Evolutionary conservation across 805 yeast species (phyloP).

Genomic region (Millerago galiae): DNA sequence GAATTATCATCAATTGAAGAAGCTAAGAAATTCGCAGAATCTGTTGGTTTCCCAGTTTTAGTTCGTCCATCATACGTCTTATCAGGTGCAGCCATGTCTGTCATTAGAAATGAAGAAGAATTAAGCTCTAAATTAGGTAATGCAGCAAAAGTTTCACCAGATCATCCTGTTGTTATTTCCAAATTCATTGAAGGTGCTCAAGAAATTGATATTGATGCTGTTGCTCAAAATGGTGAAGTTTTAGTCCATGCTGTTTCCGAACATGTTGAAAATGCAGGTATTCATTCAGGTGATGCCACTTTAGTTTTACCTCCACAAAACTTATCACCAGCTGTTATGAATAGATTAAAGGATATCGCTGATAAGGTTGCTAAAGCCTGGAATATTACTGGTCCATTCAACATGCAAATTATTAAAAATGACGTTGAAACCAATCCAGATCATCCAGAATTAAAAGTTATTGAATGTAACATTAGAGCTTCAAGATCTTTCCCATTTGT

Average conservation of each 20-base stretch:
- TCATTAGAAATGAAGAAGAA: conserved; percentile 72
- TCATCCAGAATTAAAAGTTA: conserved; percentile 75
- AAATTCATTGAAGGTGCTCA: conserved; percentile 94
- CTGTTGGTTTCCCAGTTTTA: conserved; percentile 90
- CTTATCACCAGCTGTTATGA: conserved; percentile 58
- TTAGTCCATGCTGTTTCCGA: conserved; percentile 94
- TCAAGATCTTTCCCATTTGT: conserved; percentile 99
- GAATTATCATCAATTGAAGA: conserved; percentile 82
- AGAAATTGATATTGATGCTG: conserved; percentile 97
- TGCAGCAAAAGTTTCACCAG: conserved; percentile 90
- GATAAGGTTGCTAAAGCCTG: conserved; percentile 91
- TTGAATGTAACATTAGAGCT: conserved; percentile 98
- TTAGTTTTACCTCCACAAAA: conserved; percentile 87
- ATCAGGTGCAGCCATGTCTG: conserved; percentile 99
- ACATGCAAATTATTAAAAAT: conserved; percentile 92
- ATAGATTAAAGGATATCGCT: conserved; percentile 78
- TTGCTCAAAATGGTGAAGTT: conserved; percentile 82
- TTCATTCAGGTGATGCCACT: conserved; percentile 98
- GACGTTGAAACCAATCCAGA: conserved; percentile 52
- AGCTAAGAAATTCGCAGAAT: conserved; percentile 78
- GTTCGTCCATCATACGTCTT: conserved; percentile 97
- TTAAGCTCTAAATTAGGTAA: conserved; percentile 74
- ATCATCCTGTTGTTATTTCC: conserved; percentile 95
- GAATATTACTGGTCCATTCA: conserved; percentile 96
- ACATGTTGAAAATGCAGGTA: conserved; percentile 98